phyloP scores from a whole-genome alignment of 1,284 basidiomycete species.

The Filobasidium uniguttulatum region DNA sequence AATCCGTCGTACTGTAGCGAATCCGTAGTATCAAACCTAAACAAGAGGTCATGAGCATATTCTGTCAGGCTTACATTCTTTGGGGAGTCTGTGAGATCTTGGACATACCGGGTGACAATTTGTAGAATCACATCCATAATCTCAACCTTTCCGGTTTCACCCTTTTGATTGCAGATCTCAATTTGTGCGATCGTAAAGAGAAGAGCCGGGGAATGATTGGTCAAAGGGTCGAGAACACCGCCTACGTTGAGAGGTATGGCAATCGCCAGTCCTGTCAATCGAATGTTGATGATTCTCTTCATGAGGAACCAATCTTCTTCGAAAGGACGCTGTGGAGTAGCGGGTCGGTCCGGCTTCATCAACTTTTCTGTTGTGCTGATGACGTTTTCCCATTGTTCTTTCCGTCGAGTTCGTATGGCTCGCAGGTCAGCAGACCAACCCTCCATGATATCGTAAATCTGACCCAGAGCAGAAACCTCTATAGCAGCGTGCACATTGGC shows the following conservation, averaged over 20 bases:
- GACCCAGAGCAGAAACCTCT: slow-evolving; percentile 77
- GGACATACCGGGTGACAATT: slow-evolving; percentile 45
- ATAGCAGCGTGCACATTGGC: slow-evolving; percentile 75
- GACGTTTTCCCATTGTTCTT: slow-evolving; percentile 61
- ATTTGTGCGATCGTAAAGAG: slow-evolving; percentile 65
- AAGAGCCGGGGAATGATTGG: slow-evolving; percentile 47
- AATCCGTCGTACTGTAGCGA: slow-evolving; percentile 57
- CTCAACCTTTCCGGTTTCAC: slow-evolving; percentile 60
- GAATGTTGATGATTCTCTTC: slow-evolving; percentile 10
- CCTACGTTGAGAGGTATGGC: slow-evolving; percentile 54
- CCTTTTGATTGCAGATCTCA: slow-evolving; percentile 55
- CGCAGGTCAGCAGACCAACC: slow-evolving; percentile 59
- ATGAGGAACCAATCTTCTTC: slow-evolving; percentile 25
- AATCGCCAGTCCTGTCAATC: slow-evolving; percentile 56
- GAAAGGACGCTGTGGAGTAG: slow-evolving; percentile 4
- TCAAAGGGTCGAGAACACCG: slow-evolving; percentile 23
- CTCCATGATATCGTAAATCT: slow-evolving; percentile 73
- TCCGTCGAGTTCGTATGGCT: slow-evolving; percentile 55
- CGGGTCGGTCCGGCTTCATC: slow-evolving; percentile 36
- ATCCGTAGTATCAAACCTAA: slow-evolving; percentile 60
- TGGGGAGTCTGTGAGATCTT: not conserved
- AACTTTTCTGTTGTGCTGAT: slow-evolving; percentile 63
- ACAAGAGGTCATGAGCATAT: not conserved
- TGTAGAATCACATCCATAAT: slow-evolving; percentile 65
- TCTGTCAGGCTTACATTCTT: slow-evolving; percentile 6